Conservation (phyloP, 2,329 filamentous ascomycete species). For the Sporothrix globosa region DNA sequence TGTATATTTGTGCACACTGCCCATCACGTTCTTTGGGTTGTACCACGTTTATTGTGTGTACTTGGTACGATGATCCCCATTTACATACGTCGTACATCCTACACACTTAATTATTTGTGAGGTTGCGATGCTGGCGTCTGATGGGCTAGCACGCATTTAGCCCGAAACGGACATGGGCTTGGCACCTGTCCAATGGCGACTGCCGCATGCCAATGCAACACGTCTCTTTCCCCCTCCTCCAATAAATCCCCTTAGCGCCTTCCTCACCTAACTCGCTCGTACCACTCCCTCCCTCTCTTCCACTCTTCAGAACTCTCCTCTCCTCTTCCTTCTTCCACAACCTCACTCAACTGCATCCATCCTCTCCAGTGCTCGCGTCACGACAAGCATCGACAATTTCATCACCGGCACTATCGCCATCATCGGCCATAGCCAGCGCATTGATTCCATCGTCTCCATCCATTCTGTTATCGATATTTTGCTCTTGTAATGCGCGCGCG, state of each 20-base stretch:
- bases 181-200: slow-evolving; percentile 22
- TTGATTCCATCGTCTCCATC: not conserved
- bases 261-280: not conserved
- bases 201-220: slow-evolving; percentile 5
- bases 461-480: not conserved
- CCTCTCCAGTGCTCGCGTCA: not conserved
- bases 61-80: too few species aligned
- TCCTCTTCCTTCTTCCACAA: not conserved
- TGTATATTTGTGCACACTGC: too few species aligned
- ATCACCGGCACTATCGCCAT: slow-evolving; percentile 1
- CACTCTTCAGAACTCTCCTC: not conserved
- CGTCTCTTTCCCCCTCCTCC: not conserved
- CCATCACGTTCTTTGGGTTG: too few species aligned
- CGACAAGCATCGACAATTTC: slow-evolving; percentile 6
- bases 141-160: not conserved
- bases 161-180: slow-evolving; percentile 15
- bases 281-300: not conserved
- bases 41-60: too few species aligned
- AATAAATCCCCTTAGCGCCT: not conserved
- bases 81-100: too few species aligned
- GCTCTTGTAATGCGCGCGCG: slow-evolving; percentile 15
- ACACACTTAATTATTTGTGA: too few species aligned
- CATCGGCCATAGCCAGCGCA: not conserved
- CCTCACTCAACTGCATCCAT: not conserved
- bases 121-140: not conserved